Conservation (phyloP, 1,284 basidiomycete genomes). For the Leccinum subrobustum region DNA sequence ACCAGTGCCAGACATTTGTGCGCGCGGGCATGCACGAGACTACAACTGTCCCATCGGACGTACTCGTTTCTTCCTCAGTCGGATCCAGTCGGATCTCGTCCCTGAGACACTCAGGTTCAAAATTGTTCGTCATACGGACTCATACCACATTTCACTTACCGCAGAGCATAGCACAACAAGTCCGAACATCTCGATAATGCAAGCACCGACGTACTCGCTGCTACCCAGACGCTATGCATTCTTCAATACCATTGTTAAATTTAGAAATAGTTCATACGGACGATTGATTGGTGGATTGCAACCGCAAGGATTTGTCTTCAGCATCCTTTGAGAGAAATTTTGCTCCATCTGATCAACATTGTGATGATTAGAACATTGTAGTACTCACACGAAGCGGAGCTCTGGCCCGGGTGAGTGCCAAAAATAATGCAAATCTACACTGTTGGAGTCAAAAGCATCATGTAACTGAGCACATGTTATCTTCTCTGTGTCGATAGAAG, state of each 20-base stretch:
- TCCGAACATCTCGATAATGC: background rate
- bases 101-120: background rate
- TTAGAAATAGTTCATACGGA: too few relatives aligned
- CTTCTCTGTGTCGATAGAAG: too few relatives aligned
- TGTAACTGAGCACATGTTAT: background rate
- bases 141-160: background rate
- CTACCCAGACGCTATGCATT: background rate
- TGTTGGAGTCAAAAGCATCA: background rate
- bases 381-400: background rate
- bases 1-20: background rate
- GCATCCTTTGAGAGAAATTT: too few relatives aligned
- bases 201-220: background rate
- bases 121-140: background rate
- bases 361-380: too few relatives aligned
- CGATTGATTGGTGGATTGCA: too few relatives aligned
- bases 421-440: background rate
- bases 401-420: too few relatives aligned
- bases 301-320: too few relatives aligned
- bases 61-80: background rate
- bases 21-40: background rate
- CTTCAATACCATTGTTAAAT: too few relatives aligned
- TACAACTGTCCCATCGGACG: background rate
- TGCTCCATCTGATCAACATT: background rate
- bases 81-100: background rate
- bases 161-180: background rate